Percentiles rank a stretch among this genome's conserved stretches.
phyloP scores from a whole-genome alignment of 495 filamentous ascomycete species.

The Penicillium nucicola region DNA sequence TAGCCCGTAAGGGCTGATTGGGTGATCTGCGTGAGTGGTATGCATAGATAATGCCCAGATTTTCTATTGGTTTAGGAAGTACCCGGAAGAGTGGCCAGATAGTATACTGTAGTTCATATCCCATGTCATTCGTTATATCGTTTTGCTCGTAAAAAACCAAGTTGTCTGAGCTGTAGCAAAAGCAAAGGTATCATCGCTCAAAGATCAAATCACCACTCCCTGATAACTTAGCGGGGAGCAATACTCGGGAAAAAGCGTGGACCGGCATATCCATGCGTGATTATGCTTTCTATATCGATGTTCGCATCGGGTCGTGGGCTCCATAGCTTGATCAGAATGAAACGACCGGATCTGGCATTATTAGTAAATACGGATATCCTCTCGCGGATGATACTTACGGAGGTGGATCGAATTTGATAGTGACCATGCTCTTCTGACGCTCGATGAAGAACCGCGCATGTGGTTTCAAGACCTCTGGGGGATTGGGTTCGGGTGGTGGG shows the following conservation, averaged over 20 bases:
- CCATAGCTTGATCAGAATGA: constrained; percentile 84
- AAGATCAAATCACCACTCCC: neutral
- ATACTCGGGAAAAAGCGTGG: constrained; percentile 69
- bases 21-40: too few relatives aligned
- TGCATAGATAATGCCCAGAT: too few relatives aligned
- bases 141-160: neutral
- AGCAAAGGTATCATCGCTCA: neutral
- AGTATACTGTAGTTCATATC: neutral
- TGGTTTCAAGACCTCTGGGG: constrained; percentile 59
- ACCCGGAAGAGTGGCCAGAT: neutral
- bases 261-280: constrained; percentile 77
- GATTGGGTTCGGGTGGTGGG: constrained; percentile 9
- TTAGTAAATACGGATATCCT: neutral
- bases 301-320: constrained; percentile 63
- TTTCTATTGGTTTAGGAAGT: too few relatives aligned
- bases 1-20: too few relatives aligned
- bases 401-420: constrained; percentile 83
- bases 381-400: constrained; percentile 52
- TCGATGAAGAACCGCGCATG: constrained; percentile 78
- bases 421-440: constrained; percentile 76
- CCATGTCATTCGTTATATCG: neutral
- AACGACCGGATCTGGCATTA: constrained; percentile 57
- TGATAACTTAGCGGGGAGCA: neutral
- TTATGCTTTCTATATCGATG: constrained; percentile 82
- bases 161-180: neutral